Evolutionary conservation across 2,329 filamentous ascomycete species (phyloP), one percentile per base, ranked within the genome.

Genomic region (Dactylella cylindrospora): DNA sequence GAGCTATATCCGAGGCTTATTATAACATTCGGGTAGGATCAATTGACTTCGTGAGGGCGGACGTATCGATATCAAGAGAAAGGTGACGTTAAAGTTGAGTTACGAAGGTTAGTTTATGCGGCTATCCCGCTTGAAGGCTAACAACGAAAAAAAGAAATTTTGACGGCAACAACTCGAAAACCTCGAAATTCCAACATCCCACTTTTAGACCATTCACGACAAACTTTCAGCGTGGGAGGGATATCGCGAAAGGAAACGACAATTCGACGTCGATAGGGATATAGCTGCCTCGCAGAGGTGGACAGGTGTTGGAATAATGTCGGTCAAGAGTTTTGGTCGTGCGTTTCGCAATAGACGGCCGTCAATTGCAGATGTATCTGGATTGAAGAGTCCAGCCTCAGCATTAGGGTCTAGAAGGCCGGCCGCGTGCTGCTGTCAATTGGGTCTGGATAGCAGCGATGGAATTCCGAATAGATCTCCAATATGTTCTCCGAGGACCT

Each of bases 321-420:
- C 57, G 19, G 49, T 35, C 33, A 41, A 54, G 19, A 47, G 25
- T 15, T 50, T 62, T 23, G 49, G 43, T 26, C 57, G 57, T 9
- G 57, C 50, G 0, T 51, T 64, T 19, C 35, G 50, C 15, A 47
- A 26, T 19, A 28, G 57, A 17, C 43, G 57, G 31, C 33, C 57
- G 2, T 49, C 49, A 1, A 35, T 47, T 6, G 46, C 45, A 36
- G 57, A 55, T 46, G 38, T 64, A 35, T 64, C 45, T 45, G 44
- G 45, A 5, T 49, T 35, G 33, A 8, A 31, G 28, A 49, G 50
- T 23, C 35, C 35, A 19, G 31, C 32, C 22, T 28, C 43, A 15
- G 39, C 35, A 17, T 13, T 41, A 31, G 19, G 32, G 10, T 28
- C 45, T 20, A 17, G 29, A 47, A 26, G 33, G 28, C 29, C 32